Percentiles rank a stretch among this genome's conserved stretches.
These are phyloP conservation scores for Sutorius australiensis DNA, from an alignment of 768 basidiomycete species.

Conservation along the genomic window DNA sequence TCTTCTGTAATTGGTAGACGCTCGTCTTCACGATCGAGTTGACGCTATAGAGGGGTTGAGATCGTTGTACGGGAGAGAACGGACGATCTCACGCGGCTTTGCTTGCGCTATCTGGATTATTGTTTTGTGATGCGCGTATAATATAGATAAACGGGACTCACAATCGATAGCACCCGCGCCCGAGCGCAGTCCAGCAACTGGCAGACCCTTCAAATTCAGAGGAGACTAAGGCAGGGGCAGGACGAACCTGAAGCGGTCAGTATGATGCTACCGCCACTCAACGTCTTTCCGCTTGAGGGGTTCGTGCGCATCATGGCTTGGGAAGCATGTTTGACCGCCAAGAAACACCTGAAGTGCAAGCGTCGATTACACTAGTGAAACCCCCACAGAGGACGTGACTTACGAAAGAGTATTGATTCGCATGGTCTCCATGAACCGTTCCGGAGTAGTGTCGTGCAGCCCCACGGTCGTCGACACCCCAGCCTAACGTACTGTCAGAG, in stretches of 20 bases:
- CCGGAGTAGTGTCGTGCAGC: constrained; percentile 53
- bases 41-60: constrained; percentile 48
- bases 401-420: constrained; percentile 72
- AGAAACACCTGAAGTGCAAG: constrained; percentile 60
- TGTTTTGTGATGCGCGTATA: constrained; percentile 12
- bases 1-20: constrained; percentile 73
- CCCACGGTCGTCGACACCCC: constrained; percentile 48
- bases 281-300: constrained; percentile 61
- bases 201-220: constrained; percentile 21
- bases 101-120: constrained; percentile 72
- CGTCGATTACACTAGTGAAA: background rate
- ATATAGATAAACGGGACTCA: constrained; percentile 35
- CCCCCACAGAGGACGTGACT: constrained; percentile 3
- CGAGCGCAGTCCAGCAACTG: constrained; percentile 79
- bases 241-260: constrained; percentile 76
- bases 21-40: constrained; percentile 84
- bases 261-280: constrained; percentile 78
- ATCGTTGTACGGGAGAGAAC: background rate
- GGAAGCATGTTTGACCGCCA: constrained; percentile 85
- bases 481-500: constrained; percentile 44
- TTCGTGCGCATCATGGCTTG: constrained; percentile 73
- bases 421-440: constrained; percentile 72
- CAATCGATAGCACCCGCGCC: constrained; percentile 83
- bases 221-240: background rate
- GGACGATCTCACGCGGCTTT: constrained; percentile 75